Base-by-base conservation (phyloP, 2,329 filamentous ascomycete genomes). In the Venturiaceae sp. region DNA sequence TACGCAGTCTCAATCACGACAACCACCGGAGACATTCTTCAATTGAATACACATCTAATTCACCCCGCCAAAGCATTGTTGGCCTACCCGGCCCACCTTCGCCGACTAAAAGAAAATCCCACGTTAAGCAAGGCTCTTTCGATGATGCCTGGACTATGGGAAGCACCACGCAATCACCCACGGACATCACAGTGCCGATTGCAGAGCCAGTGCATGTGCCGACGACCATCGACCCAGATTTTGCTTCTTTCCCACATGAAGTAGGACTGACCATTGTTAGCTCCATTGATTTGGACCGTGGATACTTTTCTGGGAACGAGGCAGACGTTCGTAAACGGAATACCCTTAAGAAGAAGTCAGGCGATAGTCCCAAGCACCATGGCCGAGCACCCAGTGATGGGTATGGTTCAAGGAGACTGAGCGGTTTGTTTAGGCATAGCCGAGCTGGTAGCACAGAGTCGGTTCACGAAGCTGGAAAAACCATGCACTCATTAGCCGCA, bases 281-380 rank as follows among this genome's bases (percentile, higher is more conserved):
- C 26, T 67, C 73, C 50, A 72, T 74, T 58, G 88, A 95, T 61
- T 71, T 90, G 16, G 94, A 97, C 66, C 83, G 90, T 36, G 92
- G 92, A 26, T 97, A 97, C 71, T 96, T 96, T 68, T 96, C 92
- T 7, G 90, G 92, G 3, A 88, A 87, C 16, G 92, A 97, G 66
- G 78, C 85, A 11, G 91, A 96, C 62, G 82, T 82, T 46, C 83
- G 87, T 60, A 84, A 83, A 65, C 83, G 88, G 50, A 95, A 90
- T 68, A 78, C 94, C 52, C 76, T 96, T 63, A 69, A 72, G 26
- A 90, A 89, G 71, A 95, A 94, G 74, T 85, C 88, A 62, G 72
- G 75, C 14, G 39, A 34, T 26, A 21, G n/a, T n/a, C 1, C 54
- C 14, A 41, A 56, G 34, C 75, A 73, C 30, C 83, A 90, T 70